Evolutionary conservation across 805 yeast genomes (phyloP).

Genomic region (Candida pseudoglaebosa): DNA sequence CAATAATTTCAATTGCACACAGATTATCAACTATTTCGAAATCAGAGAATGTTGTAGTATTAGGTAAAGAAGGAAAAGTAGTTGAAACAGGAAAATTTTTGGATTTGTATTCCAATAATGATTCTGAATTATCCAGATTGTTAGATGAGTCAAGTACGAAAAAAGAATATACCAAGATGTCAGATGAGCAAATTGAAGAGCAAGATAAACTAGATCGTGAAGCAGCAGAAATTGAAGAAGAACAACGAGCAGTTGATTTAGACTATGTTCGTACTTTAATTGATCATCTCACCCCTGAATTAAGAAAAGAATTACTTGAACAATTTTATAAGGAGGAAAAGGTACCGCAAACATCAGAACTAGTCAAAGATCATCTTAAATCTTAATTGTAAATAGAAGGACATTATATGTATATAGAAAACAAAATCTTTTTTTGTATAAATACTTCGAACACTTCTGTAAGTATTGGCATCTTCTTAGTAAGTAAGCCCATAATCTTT

Average conservation of each 20-base stretch:
- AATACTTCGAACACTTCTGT: no score
- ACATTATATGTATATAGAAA: background rate
- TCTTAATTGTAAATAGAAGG: slow-evolving; percentile 4
- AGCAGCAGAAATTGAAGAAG: slow-evolving; percentile 19
- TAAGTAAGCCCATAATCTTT: no score
- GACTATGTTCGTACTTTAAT: slow-evolving; percentile 23
- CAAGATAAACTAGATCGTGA: slow-evolving; percentile 23
- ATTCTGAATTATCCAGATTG: slow-evolving; percentile 38
- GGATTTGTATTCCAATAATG: slow-evolving; percentile 36
- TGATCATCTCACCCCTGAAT: slow-evolving; percentile 34
- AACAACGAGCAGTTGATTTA: slow-evolving; percentile 7
- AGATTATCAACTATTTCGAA: slow-evolving; percentile 43
- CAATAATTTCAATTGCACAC: slow-evolving; percentile 43
- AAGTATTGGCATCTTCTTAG: no score
- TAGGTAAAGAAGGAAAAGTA: slow-evolving; percentile 39
- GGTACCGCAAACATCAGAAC: background rate
- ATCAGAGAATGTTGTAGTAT: slow-evolving; percentile 40
- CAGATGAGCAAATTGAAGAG: slow-evolving; percentile 22
- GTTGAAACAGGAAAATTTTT: slow-evolving; percentile 39
- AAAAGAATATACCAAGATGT: slow-evolving; percentile 12
- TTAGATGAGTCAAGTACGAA: slow-evolving; percentile 31
- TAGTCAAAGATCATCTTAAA: slow-evolving; percentile 1
- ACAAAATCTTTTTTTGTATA: background rate
- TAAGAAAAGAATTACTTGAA: slow-evolving; percentile 23
- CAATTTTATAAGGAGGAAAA: slow-evolving; percentile 16